Evolutionary conservation across 257 asterid species (phyloP).

Genomic region (Apocynum venetum): DNA sequence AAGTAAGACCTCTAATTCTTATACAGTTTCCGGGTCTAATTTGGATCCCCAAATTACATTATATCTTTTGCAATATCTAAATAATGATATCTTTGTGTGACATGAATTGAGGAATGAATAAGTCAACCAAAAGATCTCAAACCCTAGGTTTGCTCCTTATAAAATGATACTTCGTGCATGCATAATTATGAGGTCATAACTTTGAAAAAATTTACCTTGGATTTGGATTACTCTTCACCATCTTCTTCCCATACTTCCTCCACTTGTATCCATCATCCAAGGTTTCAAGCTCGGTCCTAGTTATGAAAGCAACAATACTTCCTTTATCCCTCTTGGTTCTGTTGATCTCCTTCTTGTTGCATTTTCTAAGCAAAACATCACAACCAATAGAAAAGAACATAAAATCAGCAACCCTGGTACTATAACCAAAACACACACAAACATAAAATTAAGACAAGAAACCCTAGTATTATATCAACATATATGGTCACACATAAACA

Average conservation of each 20-base stretch:
- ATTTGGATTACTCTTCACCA: conserved; percentile 53
- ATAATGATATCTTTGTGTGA: too few species aligned
- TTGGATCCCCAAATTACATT: too few species aligned
- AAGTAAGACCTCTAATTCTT: too few species aligned
- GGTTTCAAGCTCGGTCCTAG: conserved; percentile 44
- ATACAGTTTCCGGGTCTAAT: too few species aligned
- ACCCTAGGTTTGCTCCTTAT: too few species aligned
- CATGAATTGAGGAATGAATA: too few species aligned
- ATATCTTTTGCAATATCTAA: too few species aligned
- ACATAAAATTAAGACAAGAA: not conserved
- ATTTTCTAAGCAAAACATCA: conserved; percentile 7
- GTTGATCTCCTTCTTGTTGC: conserved; percentile 8
- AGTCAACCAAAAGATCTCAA: too few species aligned
- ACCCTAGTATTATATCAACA: too few species aligned
- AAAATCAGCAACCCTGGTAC: not conserved
- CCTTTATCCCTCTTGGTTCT: conserved; percentile 10
- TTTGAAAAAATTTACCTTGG: conserved; percentile 41
- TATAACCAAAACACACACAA: not conserved
- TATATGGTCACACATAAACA: too few species aligned
- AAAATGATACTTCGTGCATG: not conserved
- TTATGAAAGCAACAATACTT: conserved; percentile 31
- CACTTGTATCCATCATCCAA: conserved; percentile 70
- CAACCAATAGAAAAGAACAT: not conserved
- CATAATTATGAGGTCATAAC: not conserved
- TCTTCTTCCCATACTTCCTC: conserved; percentile 78